Base-by-base conservation (phyloP, 116 monocot genomes). In the Posidonia oceanica region DNA sequence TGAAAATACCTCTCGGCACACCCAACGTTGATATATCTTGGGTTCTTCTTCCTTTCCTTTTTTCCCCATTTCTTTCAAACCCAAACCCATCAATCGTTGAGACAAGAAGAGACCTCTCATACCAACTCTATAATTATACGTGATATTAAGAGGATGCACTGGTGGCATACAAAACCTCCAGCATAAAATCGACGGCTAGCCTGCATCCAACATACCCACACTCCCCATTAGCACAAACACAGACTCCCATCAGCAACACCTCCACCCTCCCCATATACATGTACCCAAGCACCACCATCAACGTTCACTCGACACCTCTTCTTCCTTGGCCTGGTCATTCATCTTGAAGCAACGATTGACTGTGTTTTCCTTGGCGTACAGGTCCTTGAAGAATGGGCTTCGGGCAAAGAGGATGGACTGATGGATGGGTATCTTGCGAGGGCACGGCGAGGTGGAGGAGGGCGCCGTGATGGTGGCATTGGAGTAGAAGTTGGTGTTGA, bases 391-490 rank as follows among this genome's bases (percentile, higher is more conserved):
- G 79, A 85, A 94, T 62, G 88, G 83, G 77, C 94, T 87, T 16
- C 94, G 81, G 2, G 90, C 79, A 18, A 80, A 78, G 58, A 94
- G 87, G 54, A 94, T 69, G 83, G 83, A 85, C 6, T 88, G 80
- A 82, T 94, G 90, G 73, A 83, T 78, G 14, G 64, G 61, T 36
- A 94, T 41, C 36, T 81, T 76, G 20, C 62, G 68, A 11, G 59
- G 55, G 10, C 23, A 69, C 13, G 63, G 57, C 60, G 22, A 39
- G 69, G 76, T 69, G 72, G 67, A 22, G 69, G 62, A 29, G 7
- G 39, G 70, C 54, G 68, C 71, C 71, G 37, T 17, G 79, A 85
- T 79, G 74, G 54, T 55, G 67, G 81, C 81, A 74, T 87, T 85
- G 75, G 77, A 72, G 81, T 39, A 75, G 84, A 74, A 80, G 61